phyloP scores from a whole-genome alignment of 176 grass and related monocot genomes.

The Zoysia pacifica region DNA sequence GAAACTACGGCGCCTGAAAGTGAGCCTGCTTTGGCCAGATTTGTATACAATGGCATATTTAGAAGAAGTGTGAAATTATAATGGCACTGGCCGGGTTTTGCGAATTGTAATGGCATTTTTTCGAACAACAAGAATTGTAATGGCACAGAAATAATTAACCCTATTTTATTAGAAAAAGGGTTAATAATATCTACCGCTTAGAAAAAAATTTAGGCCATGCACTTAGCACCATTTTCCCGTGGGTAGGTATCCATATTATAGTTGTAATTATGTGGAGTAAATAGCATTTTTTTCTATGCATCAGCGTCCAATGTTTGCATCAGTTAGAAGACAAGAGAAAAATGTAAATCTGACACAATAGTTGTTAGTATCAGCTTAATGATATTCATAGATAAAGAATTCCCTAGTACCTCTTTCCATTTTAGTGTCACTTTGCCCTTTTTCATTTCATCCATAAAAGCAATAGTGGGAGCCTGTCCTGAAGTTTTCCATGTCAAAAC shows the following conservation, averaged over 20 bases:
- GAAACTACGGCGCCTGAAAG: too few relatives aligned
- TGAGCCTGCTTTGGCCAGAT: too few relatives aligned
- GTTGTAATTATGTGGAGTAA: neutral
- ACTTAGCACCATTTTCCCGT: too few relatives aligned
- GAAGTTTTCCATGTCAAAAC: neutral
- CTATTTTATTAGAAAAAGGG: too few relatives aligned
- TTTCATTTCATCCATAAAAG: neutral
- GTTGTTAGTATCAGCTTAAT: neutral
- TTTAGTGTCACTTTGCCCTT: neutral
- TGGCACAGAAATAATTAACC: too few relatives aligned
- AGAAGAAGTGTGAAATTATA: too few relatives aligned
- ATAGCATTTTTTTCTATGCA: neutral
- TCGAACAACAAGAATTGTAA: too few relatives aligned
- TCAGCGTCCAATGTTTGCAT: neutral
- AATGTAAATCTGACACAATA: neutral
- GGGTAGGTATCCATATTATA: neutral
- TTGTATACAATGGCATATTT: too few relatives aligned
- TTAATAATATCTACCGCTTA: too few relatives aligned
- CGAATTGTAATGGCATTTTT: too few relatives aligned
- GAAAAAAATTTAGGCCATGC: too few relatives aligned
- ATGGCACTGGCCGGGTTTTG: too few relatives aligned
- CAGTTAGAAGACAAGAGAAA: neutral
- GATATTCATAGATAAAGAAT: neutral
- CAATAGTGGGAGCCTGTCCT: neutral
- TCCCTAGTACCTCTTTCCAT: neutral